Conservation (phyloP, 208 protist genomes). For the Lotmaria passim region DNA sequence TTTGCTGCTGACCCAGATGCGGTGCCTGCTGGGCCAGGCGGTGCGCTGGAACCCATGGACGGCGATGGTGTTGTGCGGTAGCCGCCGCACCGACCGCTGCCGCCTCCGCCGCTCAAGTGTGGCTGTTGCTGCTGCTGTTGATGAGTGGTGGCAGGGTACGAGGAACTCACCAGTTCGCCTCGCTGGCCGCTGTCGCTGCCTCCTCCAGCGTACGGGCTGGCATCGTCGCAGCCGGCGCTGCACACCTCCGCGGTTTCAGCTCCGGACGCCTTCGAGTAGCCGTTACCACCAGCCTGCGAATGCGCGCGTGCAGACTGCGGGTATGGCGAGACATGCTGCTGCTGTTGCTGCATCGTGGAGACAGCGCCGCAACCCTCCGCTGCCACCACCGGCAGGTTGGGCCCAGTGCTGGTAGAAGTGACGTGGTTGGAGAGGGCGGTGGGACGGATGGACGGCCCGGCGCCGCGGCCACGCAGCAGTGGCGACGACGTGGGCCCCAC, state of each 20-base stretch:
- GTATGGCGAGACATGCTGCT: background rate
- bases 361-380: conserved; percentile 19
- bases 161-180: background rate
- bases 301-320: background rate
- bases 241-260: conserved; percentile 5
- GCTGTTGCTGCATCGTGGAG: conserved; percentile 26
- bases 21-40: no score
- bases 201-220: background rate
- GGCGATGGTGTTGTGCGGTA: conserved; percentile 6
- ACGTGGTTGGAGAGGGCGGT: background rate
- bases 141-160: background rate
- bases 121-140: conserved; percentile 3
- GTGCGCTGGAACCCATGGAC: background rate
- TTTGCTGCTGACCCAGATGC: no score
- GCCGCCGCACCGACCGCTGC: background rate
- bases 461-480: conserved; percentile 5
- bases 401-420: background rate
- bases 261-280: background rate
- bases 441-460: background rate
- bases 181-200: conserved; percentile 5
- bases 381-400: background rate
- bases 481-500: conserved; percentile 1
- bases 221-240: conserved; percentile 9
- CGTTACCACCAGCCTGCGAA: background rate
- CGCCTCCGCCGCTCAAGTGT: background rate